Base-by-base conservation (phyloP, 495 filamentous ascomycete genomes). In the Elaphomyces granulatus region DNA sequence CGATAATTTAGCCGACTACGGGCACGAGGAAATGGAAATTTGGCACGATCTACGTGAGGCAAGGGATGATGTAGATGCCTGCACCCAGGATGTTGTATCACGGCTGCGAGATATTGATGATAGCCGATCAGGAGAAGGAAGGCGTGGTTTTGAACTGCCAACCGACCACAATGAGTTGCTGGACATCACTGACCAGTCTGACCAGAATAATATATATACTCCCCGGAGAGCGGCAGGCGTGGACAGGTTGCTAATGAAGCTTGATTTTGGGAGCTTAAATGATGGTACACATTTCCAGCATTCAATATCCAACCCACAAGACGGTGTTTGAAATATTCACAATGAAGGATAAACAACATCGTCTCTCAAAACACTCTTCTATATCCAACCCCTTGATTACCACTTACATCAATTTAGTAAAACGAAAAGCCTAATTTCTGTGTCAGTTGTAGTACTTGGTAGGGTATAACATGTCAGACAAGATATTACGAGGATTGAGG, bases 191-290 rank as follows among this genome's bases (percentile, higher is more conserved):
- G 23, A 35, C 34, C 19, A 46, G 20, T 12, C 21, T 3, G 45
- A 45, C 17, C 40, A 51, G 16, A 42, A 43, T 4, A 36, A 46
- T 14, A 36, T 47, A 12, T 85, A 77, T 53, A 66, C 72, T 38
- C 78, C 80, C 4, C 66, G 71, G 39, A 74, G 75, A 33, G 69
- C 77, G 3, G 78, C 77, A 2, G 81, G 83, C 6, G 74, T 90
- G 16, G 82, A 88, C 61, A 65, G 81, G 38, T 62, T 93, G 52
- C 52, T 93, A 33, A 87, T 92, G 81, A 87, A 88, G 54, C 60
- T 93, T 42, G 85, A 90, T 62, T 85, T 83, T 62, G 71, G 62
- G 23, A 67, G 62, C 42, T 50, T 61, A 17, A 53, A 56, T 40
- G 47, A 42, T 32, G 47, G 39, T 40, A 17, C 34, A n/a, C 19